Percentiles rank a stretch among this genome's conserved stretches.
phyloP scores from a whole-genome alignment of 768 basidiomycete species.

The Phylloporus scabripes region DNA sequence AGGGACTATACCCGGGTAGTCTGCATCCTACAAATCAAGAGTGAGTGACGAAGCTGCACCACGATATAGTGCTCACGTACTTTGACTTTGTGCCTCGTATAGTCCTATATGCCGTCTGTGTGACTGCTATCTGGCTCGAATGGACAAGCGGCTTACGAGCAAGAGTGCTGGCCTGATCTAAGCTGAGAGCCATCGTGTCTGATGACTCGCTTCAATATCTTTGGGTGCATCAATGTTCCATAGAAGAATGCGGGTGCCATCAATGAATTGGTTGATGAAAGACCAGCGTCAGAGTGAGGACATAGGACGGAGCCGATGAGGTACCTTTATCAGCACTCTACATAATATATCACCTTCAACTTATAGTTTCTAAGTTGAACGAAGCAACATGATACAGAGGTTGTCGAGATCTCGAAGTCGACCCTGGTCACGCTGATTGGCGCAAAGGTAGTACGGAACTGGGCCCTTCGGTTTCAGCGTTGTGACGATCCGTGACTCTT shows the following conservation, averaged over 20 bases:
- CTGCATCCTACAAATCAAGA: constrained; percentile 46
- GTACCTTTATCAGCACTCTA: too few relatives aligned
- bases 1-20: constrained; percentile 83
- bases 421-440: too few relatives aligned
- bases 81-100: constrained; percentile 77
- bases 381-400: too few relatives aligned
- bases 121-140: background rate
- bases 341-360: too few relatives aligned
- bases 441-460: too few relatives aligned
- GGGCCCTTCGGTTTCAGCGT: too few relatives aligned
- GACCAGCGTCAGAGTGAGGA: background rate
- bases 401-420: too few relatives aligned
- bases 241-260: constrained; percentile 71
- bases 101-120: constrained; percentile 41
- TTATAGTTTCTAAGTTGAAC: too few relatives aligned
- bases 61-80: constrained; percentile 28
- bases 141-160: constrained; percentile 41
- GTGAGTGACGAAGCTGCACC: constrained; percentile 1
- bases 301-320: too few relatives aligned
- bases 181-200: constrained; percentile 60
- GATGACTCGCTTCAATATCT: constrained; percentile 73
- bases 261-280: background rate
- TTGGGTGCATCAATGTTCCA: constrained; percentile 87
- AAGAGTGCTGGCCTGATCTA: constrained; percentile 69
- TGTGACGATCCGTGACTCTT: too few relatives aligned